Evolutionary conservation across 495 filamentous ascomycete genomes (phyloP), one percentile per base, ranked within the genome.

Genomic region (Penicillium ucsense): DNA sequence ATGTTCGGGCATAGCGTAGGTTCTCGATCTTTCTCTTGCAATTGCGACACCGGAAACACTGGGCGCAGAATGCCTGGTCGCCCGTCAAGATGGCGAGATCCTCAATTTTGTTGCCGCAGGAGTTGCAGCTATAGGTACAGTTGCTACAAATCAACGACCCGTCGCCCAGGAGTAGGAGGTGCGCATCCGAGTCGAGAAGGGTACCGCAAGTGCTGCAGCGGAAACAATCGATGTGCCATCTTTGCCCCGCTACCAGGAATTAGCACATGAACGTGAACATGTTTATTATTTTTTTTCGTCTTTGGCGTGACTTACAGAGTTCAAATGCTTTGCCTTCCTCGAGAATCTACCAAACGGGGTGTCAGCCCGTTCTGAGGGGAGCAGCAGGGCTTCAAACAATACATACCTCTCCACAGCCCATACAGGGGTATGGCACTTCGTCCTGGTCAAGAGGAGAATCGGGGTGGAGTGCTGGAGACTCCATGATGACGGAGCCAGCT

Each of bases 211-310:
- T 94, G 64, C 95, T 95, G 75, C 94, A 99, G 58, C 91, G 85
- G 67, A 99, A 99, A 74, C 94, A 99, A 67, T 97, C 88, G 60
- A 99, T 89, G 76, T 98, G 92, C 92, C 92, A 98, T 78, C 92
- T 82, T 63, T 95, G 95, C 48, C 92, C 91, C 63, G 92, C 92
- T 96, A 60, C 27, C 42, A 41, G 41, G 42, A 12, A 49, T 61
- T 58, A 62, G 57, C 38, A 49, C 31, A 38, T 34, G 9, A 6
- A 43, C 10, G 46, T 44, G 54, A 40, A 38, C 4, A 49, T n/a
- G 27, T 7, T 2, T 20, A 20, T 20, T 20, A 20, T 20, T 20
- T 20, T 20, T 20, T 20, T 20, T 20, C 20, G 20, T 20, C 20
- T 20, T 20, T 20, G 20, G 20, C 20, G 38, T 39, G 51, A 78